These are phyloP conservation scores for Populus tomentosa DNA, from an alignment of 441 rosid species.

Conservation along the genomic window DNA sequence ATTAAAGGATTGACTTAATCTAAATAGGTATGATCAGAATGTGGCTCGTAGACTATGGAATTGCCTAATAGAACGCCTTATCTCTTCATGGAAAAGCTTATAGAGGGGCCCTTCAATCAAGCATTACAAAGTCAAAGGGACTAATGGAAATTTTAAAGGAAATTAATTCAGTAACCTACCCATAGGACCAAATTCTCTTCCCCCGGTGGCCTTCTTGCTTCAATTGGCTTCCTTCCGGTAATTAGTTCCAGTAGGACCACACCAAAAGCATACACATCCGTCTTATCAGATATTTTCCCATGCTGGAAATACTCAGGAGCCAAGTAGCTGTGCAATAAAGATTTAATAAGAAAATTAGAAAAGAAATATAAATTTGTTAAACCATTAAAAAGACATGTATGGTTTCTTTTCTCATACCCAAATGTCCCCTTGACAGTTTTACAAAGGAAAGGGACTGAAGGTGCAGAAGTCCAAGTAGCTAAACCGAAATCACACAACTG, in stretches of 20 bases:
- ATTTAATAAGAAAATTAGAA: slow-evolving; percentile 3
- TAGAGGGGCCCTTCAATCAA: slow-evolving; percentile 16
- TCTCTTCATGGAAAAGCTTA: not conserved
- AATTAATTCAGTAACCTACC: no score
- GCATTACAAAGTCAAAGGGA: slow-evolving; percentile 24
- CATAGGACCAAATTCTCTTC: slow-evolving; percentile 89
- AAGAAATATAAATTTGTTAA: not conserved
- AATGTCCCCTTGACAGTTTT: slow-evolving; percentile 99
- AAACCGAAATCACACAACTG: slow-evolving; percentile 98
- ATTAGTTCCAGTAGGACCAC: slow-evolving; percentile 87
- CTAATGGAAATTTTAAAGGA: slow-evolving; percentile 12
- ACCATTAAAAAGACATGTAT: not conserved
- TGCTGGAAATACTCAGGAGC: slow-evolving; percentile 33
- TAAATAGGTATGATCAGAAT: slow-evolving; percentile 1
- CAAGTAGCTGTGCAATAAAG: slow-evolving; percentile 53
- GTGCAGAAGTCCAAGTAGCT: slow-evolving; percentile 96
- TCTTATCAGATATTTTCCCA: slow-evolving; percentile 90
- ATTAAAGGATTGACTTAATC: not conserved
- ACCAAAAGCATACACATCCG: slow-evolving; percentile 95
- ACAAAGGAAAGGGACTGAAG: slow-evolving; percentile 92
- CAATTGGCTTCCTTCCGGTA: slow-evolving; percentile 89
- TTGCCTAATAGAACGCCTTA: slow-evolving; percentile 4
- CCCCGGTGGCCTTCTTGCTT: slow-evolving; percentile 68
- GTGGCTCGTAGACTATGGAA: not conserved
- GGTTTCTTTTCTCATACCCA: slow-evolving; percentile 46